Percentiles rank a stretch among this genome's conserved stretches.
These are phyloP conservation scores for Arthrobotrys iridis DNA, from an alignment of 2,329 filamentous ascomycete genomes.

Conservation along the genomic window DNA sequence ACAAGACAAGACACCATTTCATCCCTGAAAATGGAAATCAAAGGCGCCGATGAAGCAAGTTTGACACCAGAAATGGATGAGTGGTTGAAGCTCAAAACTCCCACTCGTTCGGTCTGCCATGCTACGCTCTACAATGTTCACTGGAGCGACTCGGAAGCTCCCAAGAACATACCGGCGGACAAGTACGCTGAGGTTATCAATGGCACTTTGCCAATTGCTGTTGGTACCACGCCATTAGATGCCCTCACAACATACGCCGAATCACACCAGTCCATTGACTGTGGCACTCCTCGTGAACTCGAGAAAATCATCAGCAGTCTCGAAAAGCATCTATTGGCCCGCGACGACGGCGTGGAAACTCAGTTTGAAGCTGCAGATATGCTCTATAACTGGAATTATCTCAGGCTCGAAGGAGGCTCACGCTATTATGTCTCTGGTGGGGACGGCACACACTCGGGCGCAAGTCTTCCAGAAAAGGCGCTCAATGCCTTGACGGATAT, in stretches of 20 bases:
- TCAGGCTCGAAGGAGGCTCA: slow-evolving; percentile 57
- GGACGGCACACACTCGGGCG: slow-evolving; percentile 31
- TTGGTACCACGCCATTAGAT: slow-evolving; percentile 63
- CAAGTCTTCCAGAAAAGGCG: background rate
- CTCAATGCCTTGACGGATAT: slow-evolving; percentile 17
- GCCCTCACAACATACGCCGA: slow-evolving; percentile 60
- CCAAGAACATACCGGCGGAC: slow-evolving; percentile 60
- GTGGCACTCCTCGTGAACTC: slow-evolving; percentile 50
- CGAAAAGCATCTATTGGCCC: slow-evolving; percentile 57
- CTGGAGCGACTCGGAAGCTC: slow-evolving; percentile 59
- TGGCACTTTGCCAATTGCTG: slow-evolving; percentile 56
- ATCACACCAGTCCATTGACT: slow-evolving; percentile 53
- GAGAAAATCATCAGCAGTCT: slow-evolving; percentile 59
- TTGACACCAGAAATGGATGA: too few species aligned
- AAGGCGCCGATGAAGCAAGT: slow-evolving; percentile 41
- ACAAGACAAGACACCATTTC: background rate
- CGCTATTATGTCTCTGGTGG: slow-evolving; percentile 58
- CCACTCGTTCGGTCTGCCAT: too few species aligned
- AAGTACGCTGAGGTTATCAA: background rate
- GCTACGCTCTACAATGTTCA: slow-evolving; percentile 62
- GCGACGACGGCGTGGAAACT: slow-evolving; percentile 60
- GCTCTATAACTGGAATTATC: slow-evolving; percentile 60
- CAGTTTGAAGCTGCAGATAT: slow-evolving; percentile 59
- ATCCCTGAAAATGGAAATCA: slow-evolving; percentile 9
- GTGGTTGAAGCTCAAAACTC: too few species aligned